Evolutionary conservation across 2,329 filamentous ascomycete genomes (phyloP).

Genomic region (Piedraia hortae): DNA sequence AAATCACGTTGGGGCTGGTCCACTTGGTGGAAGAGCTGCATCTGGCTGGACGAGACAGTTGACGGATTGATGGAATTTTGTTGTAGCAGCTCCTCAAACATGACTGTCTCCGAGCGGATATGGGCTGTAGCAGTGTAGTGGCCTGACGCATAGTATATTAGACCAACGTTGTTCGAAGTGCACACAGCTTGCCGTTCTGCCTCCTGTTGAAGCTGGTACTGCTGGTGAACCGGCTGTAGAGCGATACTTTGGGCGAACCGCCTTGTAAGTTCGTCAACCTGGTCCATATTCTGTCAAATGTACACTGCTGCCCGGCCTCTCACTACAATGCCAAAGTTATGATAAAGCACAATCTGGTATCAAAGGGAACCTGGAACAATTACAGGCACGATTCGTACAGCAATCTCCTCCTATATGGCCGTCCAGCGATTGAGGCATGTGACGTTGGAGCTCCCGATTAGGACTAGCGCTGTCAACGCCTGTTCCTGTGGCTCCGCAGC

Average conservation of each 20-base stretch:
- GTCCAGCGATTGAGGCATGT: too few species aligned
- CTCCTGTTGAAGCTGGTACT: conserved; percentile 3
- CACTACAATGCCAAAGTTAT: too few species aligned
- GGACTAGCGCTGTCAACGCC: too few species aligned
- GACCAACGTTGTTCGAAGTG: conserved; percentile 3
- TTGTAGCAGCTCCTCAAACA: conserved; percentile 22
- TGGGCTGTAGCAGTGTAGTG: conserved; percentile 69
- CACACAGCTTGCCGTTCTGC: background rate
- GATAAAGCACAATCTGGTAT: too few species aligned
- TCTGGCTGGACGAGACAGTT: conserved; percentile 43
- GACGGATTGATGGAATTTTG: conserved; percentile 42
- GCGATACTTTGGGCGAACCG: conserved; percentile 49
- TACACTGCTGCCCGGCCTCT: too few species aligned
- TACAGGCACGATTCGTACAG: too few species aligned
- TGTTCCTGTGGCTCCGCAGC: too few species aligned
- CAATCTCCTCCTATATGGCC: too few species aligned
- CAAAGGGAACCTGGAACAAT: too few species aligned
- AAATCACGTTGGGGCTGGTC: conserved; percentile 43
- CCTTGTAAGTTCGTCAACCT: conserved; percentile 43
- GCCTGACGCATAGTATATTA: conserved; percentile 47
- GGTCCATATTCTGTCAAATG: conserved; percentile 7
- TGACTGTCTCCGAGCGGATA: conserved; percentile 18
- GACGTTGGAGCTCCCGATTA: too few species aligned
- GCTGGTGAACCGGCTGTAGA: conserved; percentile 6
- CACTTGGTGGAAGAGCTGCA: conserved; percentile 52